These are phyloP conservation scores for Cystoisospora suis DNA, from an alignment of 169 alveolate species.

Conservation along the genomic window DNA sequence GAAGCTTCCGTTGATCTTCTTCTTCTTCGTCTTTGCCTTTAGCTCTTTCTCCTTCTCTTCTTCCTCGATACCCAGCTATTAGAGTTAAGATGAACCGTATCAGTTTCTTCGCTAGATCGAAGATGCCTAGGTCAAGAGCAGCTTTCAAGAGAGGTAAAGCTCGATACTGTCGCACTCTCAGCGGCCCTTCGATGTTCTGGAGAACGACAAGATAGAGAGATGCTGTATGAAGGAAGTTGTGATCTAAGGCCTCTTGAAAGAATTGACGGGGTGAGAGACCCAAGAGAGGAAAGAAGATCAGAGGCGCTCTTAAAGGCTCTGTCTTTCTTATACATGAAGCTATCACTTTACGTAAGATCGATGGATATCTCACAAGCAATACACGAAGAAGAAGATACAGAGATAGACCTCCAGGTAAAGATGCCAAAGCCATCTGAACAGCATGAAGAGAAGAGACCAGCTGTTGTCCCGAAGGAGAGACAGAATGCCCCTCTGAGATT, in stretches of 20 bases:
- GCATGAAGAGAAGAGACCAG: too few relatives aligned
- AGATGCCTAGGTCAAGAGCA: slow-evolving; percentile 42
- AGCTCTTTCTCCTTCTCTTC: neutral
- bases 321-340: slow-evolving; percentile 55
- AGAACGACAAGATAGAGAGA: slow-evolving; percentile 52
- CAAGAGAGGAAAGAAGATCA: slow-evolving; percentile 36
- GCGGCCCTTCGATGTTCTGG: slow-evolving; percentile 54
- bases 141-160: slow-evolving; percentile 53
- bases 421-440: neutral
- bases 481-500: too few relatives aligned
- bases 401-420: neutral
- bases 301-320: slow-evolving; percentile 54
- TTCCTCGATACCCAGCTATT: neutral
- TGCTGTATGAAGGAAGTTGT: slow-evolving; percentile 53
- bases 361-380: neutral
- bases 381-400: neutral
- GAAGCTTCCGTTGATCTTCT: neutral
- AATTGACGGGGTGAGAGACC: slow-evolving; percentile 30
- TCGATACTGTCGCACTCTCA: slow-evolving; percentile 37
- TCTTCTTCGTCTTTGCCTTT: neutral
- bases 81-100: slow-evolving; percentile 12
- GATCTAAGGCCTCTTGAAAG: slow-evolving; percentile 29
- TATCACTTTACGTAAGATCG: neutral
- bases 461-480: too few relatives aligned
- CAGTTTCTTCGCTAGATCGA: slow-evolving; percentile 39